Conservation (phyloP, 2,329 filamentous ascomycete genomes). For the Metarhizium sp. region DNA sequence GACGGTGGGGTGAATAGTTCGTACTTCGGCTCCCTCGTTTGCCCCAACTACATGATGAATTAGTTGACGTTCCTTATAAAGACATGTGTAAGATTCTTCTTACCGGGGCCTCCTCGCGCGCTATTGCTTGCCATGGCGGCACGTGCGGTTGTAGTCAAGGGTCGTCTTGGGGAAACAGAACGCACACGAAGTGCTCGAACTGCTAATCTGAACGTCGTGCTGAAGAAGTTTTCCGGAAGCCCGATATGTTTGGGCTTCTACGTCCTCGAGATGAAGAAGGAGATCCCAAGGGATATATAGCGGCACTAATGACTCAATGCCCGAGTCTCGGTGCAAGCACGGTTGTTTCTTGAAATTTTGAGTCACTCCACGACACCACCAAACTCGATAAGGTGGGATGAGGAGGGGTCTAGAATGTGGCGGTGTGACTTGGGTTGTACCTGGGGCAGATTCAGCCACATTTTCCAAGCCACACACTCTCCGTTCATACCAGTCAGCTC, state of each 20-base stretch:
- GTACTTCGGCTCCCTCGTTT: slow-evolving; percentile 30
- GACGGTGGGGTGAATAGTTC: slow-evolving; percentile 26
- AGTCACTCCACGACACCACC: slow-evolving; percentile 9
- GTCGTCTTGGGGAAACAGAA: slow-evolving; percentile 39
- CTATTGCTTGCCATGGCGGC: slow-evolving; percentile 51
- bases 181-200: slow-evolving; percentile 50
- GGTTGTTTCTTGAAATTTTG: slow-evolving; percentile 9
- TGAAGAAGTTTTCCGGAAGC: slow-evolving; percentile 27
- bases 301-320: slow-evolving; percentile 3
- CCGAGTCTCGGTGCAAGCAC: background rate
- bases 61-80: background rate
- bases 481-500: no score
- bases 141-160: slow-evolving; percentile 26
- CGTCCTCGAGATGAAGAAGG: slow-evolving; percentile 10
- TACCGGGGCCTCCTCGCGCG: slow-evolving; percentile 33
- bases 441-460: slow-evolving; percentile 8
- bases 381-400: slow-evolving; percentile 10
- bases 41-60: slow-evolving; percentile 27
- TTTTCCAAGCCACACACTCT: slow-evolving; percentile 2
- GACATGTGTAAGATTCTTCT: slow-evolving; percentile 2
- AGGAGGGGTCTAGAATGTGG: slow-evolving; percentile 11
- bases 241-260: slow-evolving; percentile 25
- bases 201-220: slow-evolving; percentile 40
- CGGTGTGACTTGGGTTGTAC: slow-evolving; percentile 7
- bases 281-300: background rate